These are phyloP conservation scores for Phytophthora citricola DNA, from an alignment of 352 stramenopile species.

Conservation along the genomic window DNA sequence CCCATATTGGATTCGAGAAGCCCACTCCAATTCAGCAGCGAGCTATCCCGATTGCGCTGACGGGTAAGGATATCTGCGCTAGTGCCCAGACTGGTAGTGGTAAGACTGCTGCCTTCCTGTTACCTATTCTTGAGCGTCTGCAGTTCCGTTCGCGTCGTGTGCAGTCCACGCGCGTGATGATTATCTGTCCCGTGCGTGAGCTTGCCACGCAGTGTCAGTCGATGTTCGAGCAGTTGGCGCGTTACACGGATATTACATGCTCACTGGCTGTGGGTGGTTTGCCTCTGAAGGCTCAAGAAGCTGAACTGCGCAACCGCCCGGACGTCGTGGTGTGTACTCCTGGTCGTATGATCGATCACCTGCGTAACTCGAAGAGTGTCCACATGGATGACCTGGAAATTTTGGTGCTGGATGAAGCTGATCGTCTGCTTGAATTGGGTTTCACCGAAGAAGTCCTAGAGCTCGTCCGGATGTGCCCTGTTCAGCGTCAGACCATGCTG, in stretches of 20 bases:
- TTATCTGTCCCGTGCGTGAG: constrained; percentile 98
- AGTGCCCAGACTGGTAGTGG: constrained; percentile 97
- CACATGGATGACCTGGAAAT: constrained; percentile 99
- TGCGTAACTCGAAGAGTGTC: constrained; percentile 97
- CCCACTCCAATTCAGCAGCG: constrained; percentile 95
- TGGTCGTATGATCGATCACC: constrained; percentile 97
- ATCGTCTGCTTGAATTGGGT: constrained; percentile 97
- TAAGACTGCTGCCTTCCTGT: constrained; percentile 98
- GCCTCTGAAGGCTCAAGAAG: constrained; percentile 92
- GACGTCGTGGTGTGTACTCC: constrained; percentile 99
- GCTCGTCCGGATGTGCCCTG: constrained; percentile 96
- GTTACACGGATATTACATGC: constrained; percentile 96
- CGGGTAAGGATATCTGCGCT: constrained; percentile 98
- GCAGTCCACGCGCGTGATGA: constrained; percentile 94
- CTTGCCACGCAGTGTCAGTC: constrained; percentile 96
- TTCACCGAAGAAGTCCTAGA: constrained; percentile 98
- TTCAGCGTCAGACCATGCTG: constrained; percentile 97
- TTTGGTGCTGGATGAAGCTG: constrained; percentile 94
- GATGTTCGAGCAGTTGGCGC: constrained; percentile 95
- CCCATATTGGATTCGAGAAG: constrained; percentile 96
- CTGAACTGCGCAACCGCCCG: constrained; percentile 94
- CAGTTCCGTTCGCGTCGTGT: constrained; percentile 92
- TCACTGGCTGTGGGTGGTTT: constrained; percentile 95
- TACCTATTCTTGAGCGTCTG: constrained; percentile 97
- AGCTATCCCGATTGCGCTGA: constrained; percentile 94